Base-by-base conservation (phyloP, 371 early-diverging fungal species). In the Rhizopus sp. region DNA sequence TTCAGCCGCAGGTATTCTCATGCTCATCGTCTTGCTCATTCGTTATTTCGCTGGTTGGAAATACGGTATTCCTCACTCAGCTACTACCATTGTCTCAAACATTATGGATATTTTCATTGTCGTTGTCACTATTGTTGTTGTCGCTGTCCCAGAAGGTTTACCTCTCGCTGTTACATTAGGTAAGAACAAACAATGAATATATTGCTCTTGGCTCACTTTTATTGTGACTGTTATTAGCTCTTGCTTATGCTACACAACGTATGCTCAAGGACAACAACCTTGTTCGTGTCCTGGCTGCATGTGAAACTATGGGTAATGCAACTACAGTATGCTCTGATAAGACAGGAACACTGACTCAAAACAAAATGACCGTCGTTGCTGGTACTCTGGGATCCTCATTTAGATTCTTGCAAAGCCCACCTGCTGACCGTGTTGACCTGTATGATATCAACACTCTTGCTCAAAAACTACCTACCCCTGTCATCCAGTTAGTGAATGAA, bases 241-340 rank as follows among this genome's bases (percentile, higher is more conserved):
- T 91, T 9, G 90, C 90, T 5, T 89, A 82, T 76, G 90, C 88
- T 9, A 88, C 89, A 6, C 85, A 82, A 23, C 81, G 84, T 13
- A 96, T 92, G 96, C 71, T 91, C 44, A 88, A 88, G 59, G 94
- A 96, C 64, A 93, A 93, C 66, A 94, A 93, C 70, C 69, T 96
- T 42, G 96, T 96, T 8, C 86, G 95, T 44, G 87, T 92, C 23
- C 73, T 96, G 23, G 81, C 88, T 48, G 91, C 96, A 4, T 96
- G 96, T 69, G 96, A 96, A 73, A 93, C 92, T 38, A 96, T 96
- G 96, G 94, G 94, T 16, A 89, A 88, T 63, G 94, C 95, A 7
- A 94, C 94, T 17, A 92, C 92, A 3, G 81, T 96, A 9, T 94
- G 95, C 69, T 90, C 92, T 34, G 95, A 96, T 73, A 94, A 94